A percentile compares a stretch with the other conserved stretches of the same genome.
These are phyloP conservation scores for Boletus subparvulus DNA, from an alignment of 768 basidiomycete genomes.

Conservation along the genomic window DNA sequence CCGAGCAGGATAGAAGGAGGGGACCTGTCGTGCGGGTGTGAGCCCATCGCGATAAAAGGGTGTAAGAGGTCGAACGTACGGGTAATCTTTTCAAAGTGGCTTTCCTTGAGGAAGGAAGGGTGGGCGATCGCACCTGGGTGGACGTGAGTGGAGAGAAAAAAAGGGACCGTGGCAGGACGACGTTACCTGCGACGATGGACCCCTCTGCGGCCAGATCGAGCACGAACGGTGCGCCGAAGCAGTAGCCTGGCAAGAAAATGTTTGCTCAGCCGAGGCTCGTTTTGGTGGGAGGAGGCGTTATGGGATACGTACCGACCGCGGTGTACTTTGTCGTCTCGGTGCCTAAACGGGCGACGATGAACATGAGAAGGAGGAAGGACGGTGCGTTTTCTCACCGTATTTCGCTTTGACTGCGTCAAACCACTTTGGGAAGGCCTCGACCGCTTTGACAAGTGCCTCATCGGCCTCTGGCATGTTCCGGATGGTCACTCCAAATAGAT, in stretches of 20 bases:
- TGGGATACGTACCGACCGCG: constrained; percentile 39
- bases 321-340: constrained; percentile 38
- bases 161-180: too few relatives aligned
- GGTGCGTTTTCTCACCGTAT: constrained; percentile 39
- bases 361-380: neutral
- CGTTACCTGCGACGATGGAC: constrained; percentile 36
- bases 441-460: constrained; percentile 33
- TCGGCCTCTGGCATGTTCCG: constrained; percentile 34
- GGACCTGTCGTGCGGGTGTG: constrained; percentile 7
- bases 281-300: too few relatives aligned
- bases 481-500: constrained; percentile 53
- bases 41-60: neutral
- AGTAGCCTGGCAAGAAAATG: constrained; percentile 44
- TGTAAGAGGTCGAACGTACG: constrained; percentile 32
- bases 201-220: constrained; percentile 45
- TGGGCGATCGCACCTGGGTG: constrained; percentile 48
- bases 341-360: constrained; percentile 12
- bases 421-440: constrained; percentile 47
- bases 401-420: constrained; percentile 45
- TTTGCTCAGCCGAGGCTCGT: neutral
- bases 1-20: constrained; percentile 24
- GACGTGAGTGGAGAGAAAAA: too few relatives aligned
- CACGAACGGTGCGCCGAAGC: constrained; percentile 53
- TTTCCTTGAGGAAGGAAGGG: constrained; percentile 50
- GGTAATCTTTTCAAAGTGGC: constrained; percentile 48